phyloP scores from a whole-genome alignment of 257 asterid genomes.

The Scutellaria minor region DNA sequence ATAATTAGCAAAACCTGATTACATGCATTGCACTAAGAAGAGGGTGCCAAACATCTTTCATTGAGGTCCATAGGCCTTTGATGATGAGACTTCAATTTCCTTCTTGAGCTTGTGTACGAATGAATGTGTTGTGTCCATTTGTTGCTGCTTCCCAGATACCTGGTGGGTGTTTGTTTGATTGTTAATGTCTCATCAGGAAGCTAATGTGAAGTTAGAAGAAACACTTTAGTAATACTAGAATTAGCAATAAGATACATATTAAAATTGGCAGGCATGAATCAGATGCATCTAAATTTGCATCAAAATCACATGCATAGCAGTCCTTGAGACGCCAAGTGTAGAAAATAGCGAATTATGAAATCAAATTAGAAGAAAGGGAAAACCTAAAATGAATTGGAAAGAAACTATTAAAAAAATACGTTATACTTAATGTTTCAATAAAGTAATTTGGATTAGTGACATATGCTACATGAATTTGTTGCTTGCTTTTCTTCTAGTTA shows the following conservation, averaged over 20 bases:
- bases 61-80: neutral
- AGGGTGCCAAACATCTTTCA: neutral
- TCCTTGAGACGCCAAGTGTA: too few species aligned
- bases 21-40: constrained; percentile 25
- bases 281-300: neutral
- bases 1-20: constrained; percentile 2
- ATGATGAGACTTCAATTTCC: neutral
- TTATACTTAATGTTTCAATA: too few species aligned
- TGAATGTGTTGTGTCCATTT: neutral
- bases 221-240: neutral
- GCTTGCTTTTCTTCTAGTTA: too few species aligned
- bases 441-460: too few species aligned
- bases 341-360: too few species aligned
- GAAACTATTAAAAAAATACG: too few species aligned
- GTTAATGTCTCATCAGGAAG: neutral
- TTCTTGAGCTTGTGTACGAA: neutral
- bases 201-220: neutral
- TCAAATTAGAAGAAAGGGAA: too few species aligned
- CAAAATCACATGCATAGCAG: too few species aligned
- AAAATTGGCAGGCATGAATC: neutral
- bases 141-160: neutral
- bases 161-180: neutral
- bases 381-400: too few species aligned
- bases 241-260: neutral
- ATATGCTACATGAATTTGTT: too few species aligned